phyloP scores from a whole-genome alignment of 306 rosid genomes.

The Arachis stenosperma region DNA sequence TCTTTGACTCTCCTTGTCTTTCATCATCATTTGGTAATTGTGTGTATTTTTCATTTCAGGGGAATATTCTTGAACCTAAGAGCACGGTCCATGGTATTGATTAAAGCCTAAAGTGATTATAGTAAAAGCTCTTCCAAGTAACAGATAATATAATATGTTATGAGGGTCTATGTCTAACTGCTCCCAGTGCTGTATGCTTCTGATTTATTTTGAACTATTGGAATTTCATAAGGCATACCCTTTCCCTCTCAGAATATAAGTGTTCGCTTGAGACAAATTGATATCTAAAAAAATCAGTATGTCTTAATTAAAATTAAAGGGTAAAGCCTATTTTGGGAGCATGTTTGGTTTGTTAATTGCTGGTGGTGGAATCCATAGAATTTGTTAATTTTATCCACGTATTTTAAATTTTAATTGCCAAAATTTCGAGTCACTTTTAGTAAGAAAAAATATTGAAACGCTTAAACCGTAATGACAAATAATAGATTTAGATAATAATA shows the following conservation, averaged over 20 bases:
- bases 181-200: background rate
- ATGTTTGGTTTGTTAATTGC: conserved; percentile 4
- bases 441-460: too few relatives aligned
- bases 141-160: conserved; percentile 9
- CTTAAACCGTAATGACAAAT: too few relatives aligned
- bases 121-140: conserved; percentile 5
- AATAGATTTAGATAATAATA: background rate
- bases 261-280: too few relatives aligned
- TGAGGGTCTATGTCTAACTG: background rate
- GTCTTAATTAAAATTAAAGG: too few relatives aligned
- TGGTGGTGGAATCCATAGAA: conserved; percentile 9
- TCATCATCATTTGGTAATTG: conserved; percentile 11
- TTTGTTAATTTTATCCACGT: background rate
- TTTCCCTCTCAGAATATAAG: background rate
- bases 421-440: too few relatives aligned
- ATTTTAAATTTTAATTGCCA: background rate
- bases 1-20: conserved; percentile 9
- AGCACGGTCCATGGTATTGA: conserved; percentile 68
- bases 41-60: conserved; percentile 52
- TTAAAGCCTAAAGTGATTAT: conserved; percentile 53
- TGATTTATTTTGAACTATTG: background rate
- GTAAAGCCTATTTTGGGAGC: background rate
- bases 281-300: too few relatives aligned
- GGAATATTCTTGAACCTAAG: conserved; percentile 83
- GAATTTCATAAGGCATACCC: background rate